phyloP scores from a whole-genome alignment of 2,329 filamentous ascomycete genomes.

The Escovopsis sp. region DNA sequence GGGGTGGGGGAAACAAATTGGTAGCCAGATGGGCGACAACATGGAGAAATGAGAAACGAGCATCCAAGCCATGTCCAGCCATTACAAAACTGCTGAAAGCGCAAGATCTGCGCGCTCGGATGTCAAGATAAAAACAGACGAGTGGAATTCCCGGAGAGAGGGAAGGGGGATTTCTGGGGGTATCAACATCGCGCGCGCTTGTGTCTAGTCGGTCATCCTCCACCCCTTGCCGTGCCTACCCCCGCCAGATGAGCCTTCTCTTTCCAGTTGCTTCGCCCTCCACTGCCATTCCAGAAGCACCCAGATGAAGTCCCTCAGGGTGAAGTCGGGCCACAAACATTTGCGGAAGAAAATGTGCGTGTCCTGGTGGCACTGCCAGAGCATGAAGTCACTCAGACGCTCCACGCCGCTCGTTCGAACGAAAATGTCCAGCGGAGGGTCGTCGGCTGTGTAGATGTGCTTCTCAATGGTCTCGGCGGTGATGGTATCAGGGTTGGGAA shows the following conservation, averaged over 20 bases:
- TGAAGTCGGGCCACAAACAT: constrained; percentile 91
- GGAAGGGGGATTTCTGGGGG: constrained; percentile 3
- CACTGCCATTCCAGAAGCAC: constrained; percentile 84
- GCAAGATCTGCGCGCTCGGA: too few species aligned
- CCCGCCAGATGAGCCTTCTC: constrained; percentile 30
- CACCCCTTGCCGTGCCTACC: constrained; percentile 12
- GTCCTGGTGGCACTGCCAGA: constrained; percentile 92
- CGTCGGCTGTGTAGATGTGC: constrained; percentile 76
- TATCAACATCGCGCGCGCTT: constrained; percentile 7
- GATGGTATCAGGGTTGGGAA: constrained; percentile 71
- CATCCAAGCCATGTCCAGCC: too few species aligned
- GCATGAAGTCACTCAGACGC: constrained; percentile 91
- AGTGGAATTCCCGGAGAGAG: too few species aligned
- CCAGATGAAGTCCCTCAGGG: constrained; percentile 83
- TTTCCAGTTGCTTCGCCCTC: constrained; percentile 42
- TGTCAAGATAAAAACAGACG: too few species aligned
- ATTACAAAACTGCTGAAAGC: background rate
- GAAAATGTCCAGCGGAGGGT: constrained; percentile 80
- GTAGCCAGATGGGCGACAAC: too few species aligned
- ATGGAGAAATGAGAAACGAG: too few species aligned
- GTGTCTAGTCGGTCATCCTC: constrained; percentile 10
- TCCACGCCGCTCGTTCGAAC: constrained; percentile 87
- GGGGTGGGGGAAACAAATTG: too few species aligned
- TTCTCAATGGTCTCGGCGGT: constrained; percentile 66
- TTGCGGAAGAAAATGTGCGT: constrained; percentile 88